Evolutionary conservation across 2,329 filamentous ascomycete species (phyloP).

Genomic region (Tolypocladium endophyticum): DNA sequence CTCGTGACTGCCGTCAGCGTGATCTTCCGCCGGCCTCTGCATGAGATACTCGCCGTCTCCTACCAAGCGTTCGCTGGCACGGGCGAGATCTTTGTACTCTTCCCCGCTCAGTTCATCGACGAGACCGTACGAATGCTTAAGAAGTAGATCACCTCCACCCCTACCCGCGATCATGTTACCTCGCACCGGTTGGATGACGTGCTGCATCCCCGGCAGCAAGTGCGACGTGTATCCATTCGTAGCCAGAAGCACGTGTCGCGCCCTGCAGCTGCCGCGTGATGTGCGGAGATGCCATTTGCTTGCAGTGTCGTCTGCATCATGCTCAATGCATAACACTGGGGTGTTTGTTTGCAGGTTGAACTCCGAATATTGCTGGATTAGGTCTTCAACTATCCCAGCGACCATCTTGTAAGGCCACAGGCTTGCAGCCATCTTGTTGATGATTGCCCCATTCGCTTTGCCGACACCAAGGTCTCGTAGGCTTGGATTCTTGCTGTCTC

Average conservation of each 20-base stretch:
- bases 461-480: background rate
- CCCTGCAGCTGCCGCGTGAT: background rate
- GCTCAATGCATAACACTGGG: background rate
- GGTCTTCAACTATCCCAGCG: background rate
- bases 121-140: background rate
- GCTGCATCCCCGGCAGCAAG: background rate
- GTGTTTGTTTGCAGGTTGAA: background rate
- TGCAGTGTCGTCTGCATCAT: background rate
- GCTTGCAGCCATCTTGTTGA: background rate
- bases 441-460: background rate
- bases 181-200: background rate
- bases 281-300: background rate
- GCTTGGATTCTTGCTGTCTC: background rate
- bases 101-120: background rate
- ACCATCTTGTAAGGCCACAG: background rate
- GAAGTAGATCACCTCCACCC: background rate
- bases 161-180: background rate
- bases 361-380: background rate
- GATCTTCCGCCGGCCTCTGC: background rate
- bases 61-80: background rate
- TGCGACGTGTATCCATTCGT: background rate
- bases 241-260: background rate
- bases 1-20: background rate
- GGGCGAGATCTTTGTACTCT: background rate
- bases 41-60: background rate